A percentile compares a stretch with the other conserved stretches of the same genome.
phyloP scores from a whole-genome alignment of 768 basidiomycete genomes.

The Amanita subjunquillea region DNA sequence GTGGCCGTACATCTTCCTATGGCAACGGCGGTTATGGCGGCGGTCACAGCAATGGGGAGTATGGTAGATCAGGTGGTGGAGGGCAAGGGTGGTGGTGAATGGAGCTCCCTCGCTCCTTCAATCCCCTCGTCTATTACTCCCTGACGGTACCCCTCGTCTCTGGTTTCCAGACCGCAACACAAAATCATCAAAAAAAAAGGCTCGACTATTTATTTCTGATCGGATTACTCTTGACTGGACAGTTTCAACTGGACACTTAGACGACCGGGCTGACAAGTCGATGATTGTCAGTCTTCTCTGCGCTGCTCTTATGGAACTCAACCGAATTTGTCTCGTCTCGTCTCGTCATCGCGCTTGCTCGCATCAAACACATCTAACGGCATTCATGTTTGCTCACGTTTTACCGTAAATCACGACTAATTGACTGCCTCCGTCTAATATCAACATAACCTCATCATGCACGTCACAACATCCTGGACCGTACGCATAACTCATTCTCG shows the following conservation, averaged over 20 bases:
- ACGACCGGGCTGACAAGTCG: not conserved
- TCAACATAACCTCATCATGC: not conserved
- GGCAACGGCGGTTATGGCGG: slow-evolving; percentile 10
- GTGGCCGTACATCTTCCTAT: slow-evolving; percentile 13
- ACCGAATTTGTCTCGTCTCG: not conserved
- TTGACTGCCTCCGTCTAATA: not conserved
- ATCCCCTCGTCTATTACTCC: slow-evolving; percentile 4
- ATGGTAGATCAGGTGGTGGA: slow-evolving; percentile 12
- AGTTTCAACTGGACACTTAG: slow-evolving; percentile 7
- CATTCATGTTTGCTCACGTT: slow-evolving; percentile 13
- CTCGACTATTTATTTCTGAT: not conserved
- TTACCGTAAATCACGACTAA: slow-evolving; percentile 15
- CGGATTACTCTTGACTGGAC: not conserved
- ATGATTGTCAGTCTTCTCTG: slow-evolving; percentile 10
- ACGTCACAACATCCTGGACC: slow-evolving; percentile 4
- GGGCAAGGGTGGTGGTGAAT: slow-evolving; percentile 39
- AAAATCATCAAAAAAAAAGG: slow-evolving; percentile 18
- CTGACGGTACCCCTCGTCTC: slow-evolving; percentile 8
- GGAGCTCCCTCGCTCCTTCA: not conserved
- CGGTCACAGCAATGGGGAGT: slow-evolving; percentile 12
- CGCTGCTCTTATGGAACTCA: slow-evolving; percentile 50
- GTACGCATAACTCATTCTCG: not conserved
- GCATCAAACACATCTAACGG: slow-evolving; percentile 29
- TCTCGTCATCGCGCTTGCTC: slow-evolving; percentile 6
- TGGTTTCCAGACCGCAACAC: slow-evolving; percentile 16